A percentile compares a stretch with the other conserved stretches of the same genome.
These are phyloP conservation scores for Plasmopara muralis DNA, from an alignment of 352 stramenopile species.

Conservation along the genomic window DNA sequence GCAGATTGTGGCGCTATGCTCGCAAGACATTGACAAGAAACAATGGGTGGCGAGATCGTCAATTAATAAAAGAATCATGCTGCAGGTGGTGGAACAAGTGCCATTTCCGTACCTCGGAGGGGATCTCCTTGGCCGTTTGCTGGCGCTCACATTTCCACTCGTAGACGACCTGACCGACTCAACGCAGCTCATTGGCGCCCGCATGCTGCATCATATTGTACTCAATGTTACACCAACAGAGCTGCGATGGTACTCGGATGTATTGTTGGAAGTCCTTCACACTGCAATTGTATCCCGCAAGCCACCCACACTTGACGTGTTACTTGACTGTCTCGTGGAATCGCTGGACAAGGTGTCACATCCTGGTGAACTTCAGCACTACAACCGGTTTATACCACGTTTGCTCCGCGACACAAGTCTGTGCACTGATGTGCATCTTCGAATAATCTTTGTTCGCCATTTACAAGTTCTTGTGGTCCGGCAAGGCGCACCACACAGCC, in stretches of 20 bases:
- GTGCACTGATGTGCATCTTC: constrained; percentile 46
- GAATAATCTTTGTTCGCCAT: constrained; percentile 47
- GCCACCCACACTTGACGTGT: constrained; percentile 39
- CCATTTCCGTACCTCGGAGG: constrained; percentile 50
- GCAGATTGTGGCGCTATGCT: constrained; percentile 38
- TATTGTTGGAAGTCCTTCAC: constrained; percentile 68
- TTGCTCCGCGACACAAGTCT: constrained; percentile 64
- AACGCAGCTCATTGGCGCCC: constrained; percentile 54
- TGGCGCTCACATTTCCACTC: constrained; percentile 74
- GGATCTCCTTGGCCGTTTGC: constrained; percentile 61
- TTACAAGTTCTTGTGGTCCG: constrained; percentile 38
- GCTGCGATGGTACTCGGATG: constrained; percentile 74
- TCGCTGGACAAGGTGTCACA: constrained; percentile 59
- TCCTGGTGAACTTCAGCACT: constrained; percentile 44
- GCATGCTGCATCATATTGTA: constrained; percentile 57
- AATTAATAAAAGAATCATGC: constrained; percentile 50
- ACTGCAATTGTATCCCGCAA: constrained; percentile 57
- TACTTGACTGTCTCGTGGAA: constrained; percentile 53
- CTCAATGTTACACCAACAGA: constrained; percentile 59
- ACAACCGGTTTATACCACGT: constrained; percentile 60
- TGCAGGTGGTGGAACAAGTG: constrained; percentile 48
- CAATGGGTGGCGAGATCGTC: constrained; percentile 46
- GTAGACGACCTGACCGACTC: constrained; percentile 62
- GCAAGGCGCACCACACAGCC: constrained; percentile 57
- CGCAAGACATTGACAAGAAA: constrained; percentile 54